These are phyloP conservation scores for Myxozyma vanderwaltii DNA, from an alignment of 805 yeast genomes.

Conservation along the genomic window DNA sequence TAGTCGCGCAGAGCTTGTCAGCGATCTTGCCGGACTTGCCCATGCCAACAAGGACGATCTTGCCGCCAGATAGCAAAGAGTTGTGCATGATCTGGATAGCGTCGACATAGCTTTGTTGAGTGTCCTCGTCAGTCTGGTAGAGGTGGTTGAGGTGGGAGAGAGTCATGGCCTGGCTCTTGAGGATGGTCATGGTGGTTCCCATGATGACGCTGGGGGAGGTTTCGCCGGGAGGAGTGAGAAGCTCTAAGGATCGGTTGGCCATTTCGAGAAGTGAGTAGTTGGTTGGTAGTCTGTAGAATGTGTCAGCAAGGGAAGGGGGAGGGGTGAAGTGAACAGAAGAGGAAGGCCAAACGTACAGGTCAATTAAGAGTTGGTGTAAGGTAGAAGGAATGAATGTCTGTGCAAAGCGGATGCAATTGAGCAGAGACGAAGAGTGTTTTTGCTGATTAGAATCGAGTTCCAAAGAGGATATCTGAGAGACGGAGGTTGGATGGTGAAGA, in stretches of 20 bases:
- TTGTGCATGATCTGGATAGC: slow-evolving; percentile 44
- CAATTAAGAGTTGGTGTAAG: too few species aligned
- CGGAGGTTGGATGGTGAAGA: too few species aligned
- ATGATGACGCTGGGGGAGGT: slow-evolving; percentile 54
- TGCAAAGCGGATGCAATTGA: too few species aligned
- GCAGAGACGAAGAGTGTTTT: too few species aligned
- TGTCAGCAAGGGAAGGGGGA: not conserved
- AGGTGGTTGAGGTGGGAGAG: slow-evolving; percentile 39
- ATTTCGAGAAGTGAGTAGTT: not conserved
- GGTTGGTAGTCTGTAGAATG: too few species aligned
- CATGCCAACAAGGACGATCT: slow-evolving; percentile 76
- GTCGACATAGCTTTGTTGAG: slow-evolving; percentile 39
- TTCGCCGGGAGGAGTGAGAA: slow-evolving; percentile 52
- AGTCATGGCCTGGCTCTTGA: slow-evolving; percentile 45
- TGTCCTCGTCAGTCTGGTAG: slow-evolving; percentile 36
- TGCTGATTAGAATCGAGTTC: too few species aligned
- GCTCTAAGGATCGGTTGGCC: slow-evolving; percentile 1
- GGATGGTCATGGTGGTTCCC: slow-evolving; percentile 44
- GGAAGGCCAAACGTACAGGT: not conserved
- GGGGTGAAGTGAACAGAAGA: not conserved
- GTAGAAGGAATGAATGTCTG: too few species aligned
- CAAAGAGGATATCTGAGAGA: too few species aligned
- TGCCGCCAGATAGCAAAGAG: slow-evolving; percentile 56
- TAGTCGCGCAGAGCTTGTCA: slow-evolving; percentile 74
- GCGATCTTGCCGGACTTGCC: slow-evolving; percentile 86